Conservation (phyloP, 2,329 filamentous ascomycete genomes). For the Ascochyta lentis region DNA sequence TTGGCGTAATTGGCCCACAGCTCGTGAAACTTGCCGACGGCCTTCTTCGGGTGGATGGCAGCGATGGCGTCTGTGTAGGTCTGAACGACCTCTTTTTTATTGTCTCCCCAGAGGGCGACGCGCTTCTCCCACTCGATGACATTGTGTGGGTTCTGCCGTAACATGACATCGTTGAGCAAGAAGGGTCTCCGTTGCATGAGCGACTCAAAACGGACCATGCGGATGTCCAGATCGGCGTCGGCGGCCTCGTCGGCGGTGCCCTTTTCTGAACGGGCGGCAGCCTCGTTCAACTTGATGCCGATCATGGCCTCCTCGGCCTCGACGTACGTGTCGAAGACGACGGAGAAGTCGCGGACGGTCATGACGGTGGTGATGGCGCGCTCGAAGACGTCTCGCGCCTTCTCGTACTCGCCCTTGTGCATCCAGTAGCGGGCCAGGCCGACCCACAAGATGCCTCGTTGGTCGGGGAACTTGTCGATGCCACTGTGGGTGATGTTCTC, state of each 20-base stretch:
- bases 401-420: conserved; percentile 88
- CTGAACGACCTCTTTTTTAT: conserved; percentile 87
- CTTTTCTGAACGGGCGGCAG: conserved; percentile 79
- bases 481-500: conserved; percentile 93
- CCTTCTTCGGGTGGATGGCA: conserved; percentile 92
- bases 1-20: conserved; percentile 97
- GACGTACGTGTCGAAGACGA: conserved; percentile 94
- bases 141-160: conserved; percentile 95
- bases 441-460: conserved; percentile 93
- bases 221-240: conserved; percentile 92
- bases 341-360: conserved; percentile 96
- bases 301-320: conserved; percentile 98
- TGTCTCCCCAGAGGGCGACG: conserved; percentile 93
- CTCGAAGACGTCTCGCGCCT: conserved; percentile 90
- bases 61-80: conserved; percentile 95
- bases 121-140: conserved; percentile 97
- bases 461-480: conserved; percentile 87
- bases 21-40: conserved; percentile 89
- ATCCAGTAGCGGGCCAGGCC: conserved; percentile 97
- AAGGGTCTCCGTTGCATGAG: conserved; percentile 97
- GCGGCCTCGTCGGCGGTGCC: conserved; percentile 79
- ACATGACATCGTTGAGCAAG: conserved; percentile 90
- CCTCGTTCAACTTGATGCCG: conserved; percentile 86
- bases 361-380: conserved; percentile 97
- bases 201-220: conserved; percentile 98